Evolutionary conservation across 1,284 basidiomycete genomes (phyloP), one percentile per base, ranked within the genome.

Genomic region (Heterobasidion irregulare): DNA sequence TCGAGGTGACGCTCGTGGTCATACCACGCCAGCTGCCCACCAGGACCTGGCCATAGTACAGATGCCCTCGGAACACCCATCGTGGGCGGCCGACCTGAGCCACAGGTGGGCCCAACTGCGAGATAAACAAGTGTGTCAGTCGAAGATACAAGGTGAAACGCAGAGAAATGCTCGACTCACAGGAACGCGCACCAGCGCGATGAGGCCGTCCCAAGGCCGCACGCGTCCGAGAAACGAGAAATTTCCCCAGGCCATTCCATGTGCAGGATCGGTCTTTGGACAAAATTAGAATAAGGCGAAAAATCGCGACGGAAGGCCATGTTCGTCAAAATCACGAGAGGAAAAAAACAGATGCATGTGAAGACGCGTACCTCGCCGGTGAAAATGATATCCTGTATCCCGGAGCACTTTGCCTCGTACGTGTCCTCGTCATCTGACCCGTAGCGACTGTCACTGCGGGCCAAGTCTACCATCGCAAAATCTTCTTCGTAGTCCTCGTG

Each of bases 21-120:
- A 61, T 66, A 26, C 67, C 66, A 18, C 86, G 73, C 86, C 86
- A 89, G 54, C 79, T 83, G 8, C 86, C 87, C 12, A 86, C 83
- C 59, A 89, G 78, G 56, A 78, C 85, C 59, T 76, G 70, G 12
- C 77, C 77, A 0, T 80, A 84, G 12, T 83, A 74, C 47, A 89
- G 58, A 63, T 88, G 89, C 2, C 86, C 86, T 38, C 82, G 84
- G 61, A 89, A 83, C 52, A 89, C 75, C 64, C 76, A 74, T 9
- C 55, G 61, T 9, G 72, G 64, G 47, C 78, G 79, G 33, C 64
- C 64, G 38, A 47, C n/a, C 44, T 44, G 58, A 12, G 38, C 51
- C 5, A 41, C 12, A 45, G 46, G 53, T 13, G 59, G 61, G 41
- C 61, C 57, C 32, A 55, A 33, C 52, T 57, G 54, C 6, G 38